phyloP scores from a whole-genome alignment of 1,284 basidiomycete genomes.

The Leccinum pachyderme region DNA sequence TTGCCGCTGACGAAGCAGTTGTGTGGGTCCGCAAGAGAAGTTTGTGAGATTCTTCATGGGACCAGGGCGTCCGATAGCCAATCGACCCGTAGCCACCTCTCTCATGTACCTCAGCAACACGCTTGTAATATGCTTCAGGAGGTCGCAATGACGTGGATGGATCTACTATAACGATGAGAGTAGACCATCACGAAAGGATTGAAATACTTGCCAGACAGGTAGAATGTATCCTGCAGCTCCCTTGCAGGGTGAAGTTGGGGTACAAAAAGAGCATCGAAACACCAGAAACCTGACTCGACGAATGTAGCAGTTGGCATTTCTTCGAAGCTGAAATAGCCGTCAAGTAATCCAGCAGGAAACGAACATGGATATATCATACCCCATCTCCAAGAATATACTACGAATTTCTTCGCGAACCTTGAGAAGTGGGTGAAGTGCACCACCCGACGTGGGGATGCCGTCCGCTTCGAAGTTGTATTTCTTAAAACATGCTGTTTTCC shows the following conservation, averaged over 20 bases:
- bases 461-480: constrained; percentile 99
- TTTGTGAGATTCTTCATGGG: constrained; percentile 86
- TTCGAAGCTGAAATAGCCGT: constrained; percentile 68
- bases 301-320: constrained; percentile 99
- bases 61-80: constrained; percentile 99
- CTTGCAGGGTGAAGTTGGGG: constrained; percentile 99
- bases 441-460: constrained; percentile 84
- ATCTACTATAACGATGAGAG: constrained; percentile 50
- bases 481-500: constrained; percentile 93
- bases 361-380: constrained; percentile 47
- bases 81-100: constrained; percentile 91
- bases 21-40: constrained; percentile 97
- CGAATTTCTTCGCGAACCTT: constrained; percentile 99
- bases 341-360: background rate
- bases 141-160: constrained; percentile 78
- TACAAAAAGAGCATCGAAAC: constrained; percentile 97
- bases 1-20: constrained; percentile 91
- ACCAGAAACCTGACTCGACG: constrained; percentile 99
- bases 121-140: constrained; percentile 83
- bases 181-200: background rate
- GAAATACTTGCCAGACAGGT: constrained; percentile 73
- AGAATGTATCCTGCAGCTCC: constrained; percentile 99
- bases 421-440: constrained; percentile 92
- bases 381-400: constrained; percentile 99
- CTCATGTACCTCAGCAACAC: constrained; percentile 89